Evolutionary conservation across 2,329 filamentous ascomycete species (phyloP), one percentile per base, ranked within the genome.

Genomic region (Knufia fluminis): DNA sequence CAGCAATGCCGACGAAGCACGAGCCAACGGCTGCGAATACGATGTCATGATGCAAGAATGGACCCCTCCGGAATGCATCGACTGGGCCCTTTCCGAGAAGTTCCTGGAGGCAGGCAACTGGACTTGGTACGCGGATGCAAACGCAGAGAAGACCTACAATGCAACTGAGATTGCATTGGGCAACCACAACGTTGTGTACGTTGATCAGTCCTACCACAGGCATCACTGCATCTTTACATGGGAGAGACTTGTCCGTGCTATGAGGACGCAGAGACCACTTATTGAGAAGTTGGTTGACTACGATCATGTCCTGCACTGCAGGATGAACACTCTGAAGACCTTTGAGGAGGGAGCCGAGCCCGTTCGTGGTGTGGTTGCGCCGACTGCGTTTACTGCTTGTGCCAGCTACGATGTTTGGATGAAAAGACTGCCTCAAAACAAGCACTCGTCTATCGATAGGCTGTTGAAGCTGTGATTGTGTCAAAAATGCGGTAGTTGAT

Each of bases 11-110:
- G 43, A 56, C 6, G 54, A 59, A 36, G 57, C 57, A 7, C 43
- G 53, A 31, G 57, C 38, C 10, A 47, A 51, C n/a, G 57, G 57
- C 20, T 59, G 57, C 32, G 24, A 54, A 24, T 59, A 57, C 39
- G 57, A 59, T 41, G 57, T 59, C 20, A 59, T 59, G 57, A 59
- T 59, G 57, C 55, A 58, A 38, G 52, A 55, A 33, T 59, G 57
- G 57, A 58, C 51, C 2, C 55, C 56, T 9, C 46, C 49, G 2
- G 54, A 24, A 23, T 59, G 57, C 52, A 57, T 53, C 39, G 56
- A 59, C 41, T 46, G 49, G 33, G 10, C 46, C 9, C 50, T 59
- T 3, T 55, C 54, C 6, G 52, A 59, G 22, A 54, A 53, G 4
- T 59, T 58, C 50, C 54, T 59, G 7, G 48, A 52, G 2, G 50